A percentile compares a stretch with the other conserved stretches of the same genome.
phyloP scores from a whole-genome alignment of 192 early-diverging fungal genomes.

The Backusella tarrabulga region DNA sequence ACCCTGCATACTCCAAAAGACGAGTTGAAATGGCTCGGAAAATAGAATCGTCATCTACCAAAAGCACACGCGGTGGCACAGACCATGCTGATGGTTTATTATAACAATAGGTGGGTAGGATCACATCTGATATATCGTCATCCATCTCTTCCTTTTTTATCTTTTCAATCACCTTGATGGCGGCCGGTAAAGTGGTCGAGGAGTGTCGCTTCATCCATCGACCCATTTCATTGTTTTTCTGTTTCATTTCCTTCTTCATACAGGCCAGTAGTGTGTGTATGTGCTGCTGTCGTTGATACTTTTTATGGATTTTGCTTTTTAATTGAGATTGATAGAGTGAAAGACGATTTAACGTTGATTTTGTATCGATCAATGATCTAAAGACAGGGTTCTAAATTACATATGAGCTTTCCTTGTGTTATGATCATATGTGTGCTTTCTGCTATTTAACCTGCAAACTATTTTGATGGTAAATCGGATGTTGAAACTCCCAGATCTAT shows the following conservation, averaged over 20 bases:
- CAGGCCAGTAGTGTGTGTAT: not conserved
- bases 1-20: slow-evolving; percentile 65
- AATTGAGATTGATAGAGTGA: not conserved
- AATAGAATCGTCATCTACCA: slow-evolving; percentile 64
- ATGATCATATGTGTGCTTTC: not conserved
- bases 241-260: not conserved
- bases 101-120: not conserved
- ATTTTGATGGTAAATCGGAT: not conserved
- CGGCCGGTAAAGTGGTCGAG: not conserved
- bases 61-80: slow-evolving; percentile 52
- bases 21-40: slow-evolving; percentile 43
- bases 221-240: not conserved
- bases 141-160: not conserved
- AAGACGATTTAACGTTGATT: not conserved
- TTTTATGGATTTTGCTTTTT: not conserved
- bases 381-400: not conserved
- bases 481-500: slow-evolving; percentile 2
- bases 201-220: not conserved
- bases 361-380: not conserved
- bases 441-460: not conserved
- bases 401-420: not conserved
- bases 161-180: not conserved
- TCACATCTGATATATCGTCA: not conserved
- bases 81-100: slow-evolving; percentile 18
- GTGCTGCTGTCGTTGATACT: not conserved